Conservation (phyloP, 495 filamentous ascomycete genomes). For the Hamigera avellanea region DNA sequence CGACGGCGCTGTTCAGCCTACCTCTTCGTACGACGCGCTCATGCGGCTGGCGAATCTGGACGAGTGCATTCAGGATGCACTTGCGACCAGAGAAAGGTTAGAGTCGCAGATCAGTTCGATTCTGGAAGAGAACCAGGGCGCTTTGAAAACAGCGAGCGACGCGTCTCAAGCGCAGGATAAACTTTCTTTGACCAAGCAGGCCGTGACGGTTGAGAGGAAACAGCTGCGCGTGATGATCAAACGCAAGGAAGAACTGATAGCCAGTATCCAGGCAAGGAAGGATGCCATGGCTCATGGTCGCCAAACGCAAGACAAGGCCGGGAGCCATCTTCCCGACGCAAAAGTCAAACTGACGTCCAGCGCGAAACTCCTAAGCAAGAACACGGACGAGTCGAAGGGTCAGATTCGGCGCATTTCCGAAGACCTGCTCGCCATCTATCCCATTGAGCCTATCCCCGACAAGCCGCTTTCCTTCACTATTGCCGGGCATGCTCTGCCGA, state of each 20-base stretch:
- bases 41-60: conserved; percentile 85
- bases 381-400: conserved; percentile 52
- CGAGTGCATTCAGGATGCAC: conserved; percentile 83
- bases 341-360: conserved; percentile 47
- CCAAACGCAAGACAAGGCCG: conserved; percentile 42
- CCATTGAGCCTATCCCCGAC: conserved; percentile 54
- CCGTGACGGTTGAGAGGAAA: conserved; percentile 51
- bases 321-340: conserved; percentile 34
- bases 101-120: conserved; percentile 67
- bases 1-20: conserved; percentile 33
- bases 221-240: conserved; percentile 47
- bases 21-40: conserved; percentile 81
- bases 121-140: conserved; percentile 41
- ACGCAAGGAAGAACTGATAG: conserved; percentile 50
- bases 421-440: conserved; percentile 66
- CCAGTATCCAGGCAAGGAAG: conserved; percentile 52
- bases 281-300: conserved; percentile 55
- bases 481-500: conserved; percentile 61
- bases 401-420: conserved; percentile 81
- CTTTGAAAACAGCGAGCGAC: conserved; percentile 31
- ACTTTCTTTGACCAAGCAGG: conserved; percentile 43
- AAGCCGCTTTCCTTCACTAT: conserved; percentile 67
- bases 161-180: conserved; percentile 55
- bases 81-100: conserved; percentile 63
- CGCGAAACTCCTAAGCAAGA: conserved; percentile 39